Conservation (phyloP, 352 stramenopile genomes). For the Stephanocyclus meneghinianus region DNA sequence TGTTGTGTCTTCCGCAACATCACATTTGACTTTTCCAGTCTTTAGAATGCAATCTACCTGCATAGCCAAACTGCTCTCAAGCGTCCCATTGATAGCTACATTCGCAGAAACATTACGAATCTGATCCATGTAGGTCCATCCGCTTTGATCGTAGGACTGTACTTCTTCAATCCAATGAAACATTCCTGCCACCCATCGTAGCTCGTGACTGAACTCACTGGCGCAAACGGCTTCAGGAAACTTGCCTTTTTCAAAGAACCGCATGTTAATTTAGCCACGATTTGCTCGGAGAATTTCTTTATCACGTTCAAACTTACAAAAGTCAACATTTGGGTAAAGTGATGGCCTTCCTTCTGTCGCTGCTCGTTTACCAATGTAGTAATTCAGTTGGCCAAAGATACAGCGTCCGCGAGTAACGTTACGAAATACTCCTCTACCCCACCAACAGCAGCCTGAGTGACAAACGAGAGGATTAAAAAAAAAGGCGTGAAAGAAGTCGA, state of each 20-base stretch:
- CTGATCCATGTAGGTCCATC: constrained; percentile 32
- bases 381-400: constrained; percentile 51
- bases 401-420: constrained; percentile 39
- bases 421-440: constrained; percentile 34
- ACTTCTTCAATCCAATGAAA: constrained; percentile 35
- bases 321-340: constrained; percentile 10
- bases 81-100: neutral
- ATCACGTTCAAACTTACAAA: constrained; percentile 5
- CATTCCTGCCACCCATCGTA: constrained; percentile 38
- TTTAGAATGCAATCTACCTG: constrained; percentile 38
- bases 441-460: constrained; percentile 16
- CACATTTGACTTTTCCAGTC: constrained; percentile 25
- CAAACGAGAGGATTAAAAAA: neutral
- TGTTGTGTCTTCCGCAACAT: constrained; percentile 9
- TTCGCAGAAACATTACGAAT: constrained; percentile 9
- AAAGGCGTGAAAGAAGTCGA: neutral
- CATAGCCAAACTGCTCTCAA: constrained; percentile 10
- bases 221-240: constrained; percentile 22
- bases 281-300: neutral
- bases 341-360: constrained; percentile 15
- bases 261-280: neutral
- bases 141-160: constrained; percentile 21
- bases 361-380: constrained; percentile 31
- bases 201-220: constrained; percentile 25
- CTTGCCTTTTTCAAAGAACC: neutral